These are phyloP conservation scores for Pleurostoma richardsiae DNA, from an alignment of 2,329 filamentous ascomycete species.

Conservation along the genomic window DNA sequence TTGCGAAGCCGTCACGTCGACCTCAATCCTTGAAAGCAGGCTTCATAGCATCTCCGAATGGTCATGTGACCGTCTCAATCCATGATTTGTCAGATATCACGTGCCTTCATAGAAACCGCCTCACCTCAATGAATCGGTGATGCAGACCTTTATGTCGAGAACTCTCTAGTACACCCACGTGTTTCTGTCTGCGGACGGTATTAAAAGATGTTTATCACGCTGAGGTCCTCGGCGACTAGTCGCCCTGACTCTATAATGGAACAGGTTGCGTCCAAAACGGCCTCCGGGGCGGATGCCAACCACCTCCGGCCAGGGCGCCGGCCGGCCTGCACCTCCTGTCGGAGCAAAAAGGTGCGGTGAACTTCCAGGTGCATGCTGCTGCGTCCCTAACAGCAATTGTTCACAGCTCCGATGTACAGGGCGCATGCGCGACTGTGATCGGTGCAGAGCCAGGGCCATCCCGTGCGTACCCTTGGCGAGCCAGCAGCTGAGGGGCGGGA, in stretches of 20 bases:
- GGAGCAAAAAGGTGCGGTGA: background rate
- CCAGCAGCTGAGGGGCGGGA: background rate
- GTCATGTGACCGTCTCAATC: no score
- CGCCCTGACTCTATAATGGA: background rate
- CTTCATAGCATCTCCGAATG: no score
- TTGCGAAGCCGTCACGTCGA: no score
- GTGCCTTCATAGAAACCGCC: no score
- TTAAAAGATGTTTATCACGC: background rate
- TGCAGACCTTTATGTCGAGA: no score
- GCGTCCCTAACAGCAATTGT: background rate
- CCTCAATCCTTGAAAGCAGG: no score
- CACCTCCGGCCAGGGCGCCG: background rate
- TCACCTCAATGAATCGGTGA: no score
- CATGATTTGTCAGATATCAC: no score
- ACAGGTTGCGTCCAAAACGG: background rate
- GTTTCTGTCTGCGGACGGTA: no score
- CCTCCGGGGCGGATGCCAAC: background rate
- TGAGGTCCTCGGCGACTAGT: background rate
- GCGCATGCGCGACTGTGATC: background rate
- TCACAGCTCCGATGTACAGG: slow-evolving; percentile 1
- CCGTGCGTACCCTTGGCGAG: background rate
- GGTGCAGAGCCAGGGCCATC: slow-evolving; percentile 1
- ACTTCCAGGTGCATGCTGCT: background rate
- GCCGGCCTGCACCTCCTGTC: background rate
- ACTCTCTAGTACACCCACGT: no score